These are phyloP conservation scores for Chalaropsis thielavioides DNA, from an alignment of 2,329 filamentous ascomycete genomes.

Conservation along the genomic window DNA sequence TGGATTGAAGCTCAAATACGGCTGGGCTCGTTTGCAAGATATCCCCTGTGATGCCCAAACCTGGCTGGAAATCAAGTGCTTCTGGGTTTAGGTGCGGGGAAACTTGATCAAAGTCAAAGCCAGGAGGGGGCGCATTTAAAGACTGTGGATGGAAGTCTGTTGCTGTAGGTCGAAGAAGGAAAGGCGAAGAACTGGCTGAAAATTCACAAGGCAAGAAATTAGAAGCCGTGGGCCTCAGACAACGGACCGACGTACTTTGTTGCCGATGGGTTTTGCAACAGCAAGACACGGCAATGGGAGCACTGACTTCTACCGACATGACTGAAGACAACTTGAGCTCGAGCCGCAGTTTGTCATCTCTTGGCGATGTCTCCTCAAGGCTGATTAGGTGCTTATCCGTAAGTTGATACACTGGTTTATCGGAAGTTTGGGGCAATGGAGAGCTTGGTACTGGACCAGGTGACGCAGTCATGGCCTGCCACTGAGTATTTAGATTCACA, in stretches of 20 bases:
- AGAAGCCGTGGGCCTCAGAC: neutral
- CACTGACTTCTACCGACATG: neutral
- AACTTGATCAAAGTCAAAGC: neutral
- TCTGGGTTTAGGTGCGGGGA: neutral
- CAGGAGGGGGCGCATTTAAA: too few relatives aligned
- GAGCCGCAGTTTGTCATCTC: neutral
- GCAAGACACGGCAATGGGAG: neutral
- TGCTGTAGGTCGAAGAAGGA: neutral
- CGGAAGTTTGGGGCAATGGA: neutral
- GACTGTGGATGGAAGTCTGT: neutral
- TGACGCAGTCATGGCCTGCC: neutral
- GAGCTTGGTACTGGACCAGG: too few relatives aligned
- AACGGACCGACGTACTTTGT: neutral
- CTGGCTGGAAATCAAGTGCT: neutral
- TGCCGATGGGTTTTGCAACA: neutral
- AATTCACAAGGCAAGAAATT: neutral
- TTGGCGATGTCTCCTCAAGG: neutral
- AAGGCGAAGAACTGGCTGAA: neutral
- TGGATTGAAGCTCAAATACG: neutral
- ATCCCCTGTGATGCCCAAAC: neutral
- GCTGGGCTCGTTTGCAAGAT: neutral
- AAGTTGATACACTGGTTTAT: neutral
- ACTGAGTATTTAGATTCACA: neutral
- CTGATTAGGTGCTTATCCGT: neutral
- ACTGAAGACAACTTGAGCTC: neutral